Evolutionary conservation across 768 basidiomycete species (phyloP), one percentile per base, ranked within the genome.

Genomic region (Naematelia aurantialba): DNA sequence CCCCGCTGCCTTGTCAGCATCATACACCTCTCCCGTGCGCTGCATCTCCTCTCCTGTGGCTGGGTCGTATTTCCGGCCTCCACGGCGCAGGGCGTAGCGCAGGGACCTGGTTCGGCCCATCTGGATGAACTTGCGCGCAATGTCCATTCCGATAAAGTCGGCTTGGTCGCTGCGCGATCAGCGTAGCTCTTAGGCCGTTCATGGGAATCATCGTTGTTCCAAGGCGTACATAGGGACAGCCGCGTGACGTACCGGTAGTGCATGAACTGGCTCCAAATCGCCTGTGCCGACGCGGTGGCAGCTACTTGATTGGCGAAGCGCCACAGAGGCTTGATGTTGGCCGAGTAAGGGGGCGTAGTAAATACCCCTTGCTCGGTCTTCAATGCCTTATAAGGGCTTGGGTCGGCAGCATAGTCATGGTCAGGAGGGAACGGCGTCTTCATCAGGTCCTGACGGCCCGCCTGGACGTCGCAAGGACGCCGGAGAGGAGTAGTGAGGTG

Each of bases 21-120:
- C 75, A 39, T 64, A 67, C 11, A 76, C 63, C 53, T 76, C 50
- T 0, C 75, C 75, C 11, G 72, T 76, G 2, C 75, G 52, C 17
- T 52, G 19, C 21, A 68, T 69, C 49, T 65, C 73, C 47, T 58
- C 46, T 14, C 62, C 65, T 4, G 59, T 61, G 13, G 53, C 27
- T 22, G 49, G 48, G 5, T 13, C 52, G 59, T 76, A 76, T 55
- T 76, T 76, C 44, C 59, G 54, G 1, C 75, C 75, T 11, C 69
- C 68, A 12, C 56, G 63, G 5, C 75, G 60, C 4, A 76, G 58
- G 14, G 75, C 75, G 58, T 76, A 76, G 12, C 75, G 68, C 0
- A 74, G 59, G 8, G 75, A 76, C 29, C 75, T 56, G 13, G 75
- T 76, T 21, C 69, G 44, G 11, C 75, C 75, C 75, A 76, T 76